Evolutionary conservation across 805 yeast species (phyloP).

Genomic region (Ogataea populi-albae): DNA sequence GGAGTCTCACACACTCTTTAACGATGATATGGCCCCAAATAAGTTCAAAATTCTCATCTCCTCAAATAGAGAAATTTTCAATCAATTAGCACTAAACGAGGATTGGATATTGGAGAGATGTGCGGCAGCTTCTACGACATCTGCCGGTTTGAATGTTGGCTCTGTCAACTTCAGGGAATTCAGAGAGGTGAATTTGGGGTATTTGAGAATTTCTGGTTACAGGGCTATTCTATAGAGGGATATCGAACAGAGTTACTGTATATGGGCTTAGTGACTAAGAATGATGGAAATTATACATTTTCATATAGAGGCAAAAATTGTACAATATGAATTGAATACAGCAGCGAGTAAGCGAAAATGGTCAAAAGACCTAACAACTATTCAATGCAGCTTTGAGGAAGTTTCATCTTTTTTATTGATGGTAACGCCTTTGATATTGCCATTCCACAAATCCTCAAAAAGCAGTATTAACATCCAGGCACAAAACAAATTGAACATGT

Average conservation of each 20-base stretch:
- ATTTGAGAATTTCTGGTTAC: slow-evolving; percentile 27
- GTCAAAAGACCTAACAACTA: no score
- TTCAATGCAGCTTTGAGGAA: slow-evolving; percentile 20
- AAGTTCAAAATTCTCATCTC: slow-evolving; percentile 26
- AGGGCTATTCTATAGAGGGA: no score
- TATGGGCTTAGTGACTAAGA: neutral
- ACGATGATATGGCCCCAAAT: slow-evolving; percentile 10
- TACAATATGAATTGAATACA: neutral
- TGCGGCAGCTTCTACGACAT: slow-evolving; percentile 4
- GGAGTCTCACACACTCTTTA: slow-evolving; percentile 13
- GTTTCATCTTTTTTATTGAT: slow-evolving; percentile 18
- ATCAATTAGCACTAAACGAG: slow-evolving; percentile 12
- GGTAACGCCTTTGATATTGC: slow-evolving; percentile 12
- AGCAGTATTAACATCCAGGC: slow-evolving; percentile 42
- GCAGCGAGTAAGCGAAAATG: neutral
- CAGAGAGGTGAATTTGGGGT: slow-evolving; percentile 26
- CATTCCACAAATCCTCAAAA: slow-evolving; percentile 26
- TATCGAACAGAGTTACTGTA: no score
- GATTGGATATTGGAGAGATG: slow-evolving; percentile 27
- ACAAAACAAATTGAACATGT: slow-evolving; percentile 63
- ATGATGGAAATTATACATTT: neutral
- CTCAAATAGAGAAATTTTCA: slow-evolving; percentile 17
- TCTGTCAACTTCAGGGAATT: slow-evolving; percentile 18
- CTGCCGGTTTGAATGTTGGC: slow-evolving; percentile 10
- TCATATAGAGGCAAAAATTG: neutral